Conservation (phyloP, 148 eudicot species). For the Fagopyrum tataricum region DNA sequence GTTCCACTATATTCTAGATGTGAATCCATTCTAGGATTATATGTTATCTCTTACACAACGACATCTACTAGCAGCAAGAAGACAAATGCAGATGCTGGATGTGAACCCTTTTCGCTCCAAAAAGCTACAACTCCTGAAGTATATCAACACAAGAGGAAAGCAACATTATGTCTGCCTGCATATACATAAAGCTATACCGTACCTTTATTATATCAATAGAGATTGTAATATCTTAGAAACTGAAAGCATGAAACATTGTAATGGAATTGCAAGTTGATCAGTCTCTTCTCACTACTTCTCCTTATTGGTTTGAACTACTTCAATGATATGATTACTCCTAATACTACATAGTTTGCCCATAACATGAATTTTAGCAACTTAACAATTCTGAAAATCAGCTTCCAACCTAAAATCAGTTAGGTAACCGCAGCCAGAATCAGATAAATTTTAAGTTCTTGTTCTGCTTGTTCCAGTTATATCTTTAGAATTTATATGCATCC, state of each 20-base stretch:
- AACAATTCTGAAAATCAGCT: background rate
- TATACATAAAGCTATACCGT: background rate
- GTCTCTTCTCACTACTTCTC: background rate
- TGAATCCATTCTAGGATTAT: conserved; percentile 42
- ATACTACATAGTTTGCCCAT: background rate
- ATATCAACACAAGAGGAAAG: background rate
- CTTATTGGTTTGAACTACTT: background rate
- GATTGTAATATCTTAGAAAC: background rate
- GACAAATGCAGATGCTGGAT: background rate
- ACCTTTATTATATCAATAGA: background rate
- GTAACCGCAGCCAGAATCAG: background rate
- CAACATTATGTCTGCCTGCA: background rate
- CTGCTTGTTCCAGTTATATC: background rate
- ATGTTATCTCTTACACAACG: conserved; percentile 12
- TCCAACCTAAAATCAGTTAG: background rate
- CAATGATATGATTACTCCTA: background rate
- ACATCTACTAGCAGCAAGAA: conserved; percentile 5
- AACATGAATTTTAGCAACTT: background rate
- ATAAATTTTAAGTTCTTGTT: background rate
- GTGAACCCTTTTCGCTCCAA: background rate
- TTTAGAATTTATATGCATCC: background rate
- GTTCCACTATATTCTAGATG: conserved; percentile 30
- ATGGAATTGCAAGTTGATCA: background rate
- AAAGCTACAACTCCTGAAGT: background rate
- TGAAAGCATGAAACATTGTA: background rate